phyloP scores from a whole-genome alignment of 148 eudicot species.

The Suaeda aralocaspica region DNA sequence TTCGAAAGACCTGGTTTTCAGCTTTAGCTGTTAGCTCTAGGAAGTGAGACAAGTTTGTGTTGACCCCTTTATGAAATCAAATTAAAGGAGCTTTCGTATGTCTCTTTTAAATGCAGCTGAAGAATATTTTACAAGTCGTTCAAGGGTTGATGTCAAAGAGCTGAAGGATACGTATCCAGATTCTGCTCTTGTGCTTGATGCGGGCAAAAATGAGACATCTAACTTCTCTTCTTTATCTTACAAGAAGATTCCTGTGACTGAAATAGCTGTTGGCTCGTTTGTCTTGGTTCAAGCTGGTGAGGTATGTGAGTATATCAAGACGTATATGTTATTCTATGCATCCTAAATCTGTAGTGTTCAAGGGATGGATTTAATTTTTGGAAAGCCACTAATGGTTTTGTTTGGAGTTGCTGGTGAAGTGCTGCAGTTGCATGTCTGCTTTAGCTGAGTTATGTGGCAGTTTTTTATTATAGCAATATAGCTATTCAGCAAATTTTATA shows the following conservation, averaged over 20 bases:
- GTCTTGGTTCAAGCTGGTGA: conserved; percentile 99
- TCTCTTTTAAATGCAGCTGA: conserved; percentile 60
- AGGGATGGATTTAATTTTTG: no score
- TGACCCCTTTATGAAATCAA: background rate
- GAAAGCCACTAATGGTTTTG: no score
- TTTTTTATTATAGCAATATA: background rate
- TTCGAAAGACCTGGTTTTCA: background rate
- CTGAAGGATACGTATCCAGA: conserved; percentile 92
- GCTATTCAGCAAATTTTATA: background rate
- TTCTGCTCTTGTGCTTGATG: conserved; percentile 75
- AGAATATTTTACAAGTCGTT: conserved; percentile 92
- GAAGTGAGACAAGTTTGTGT: background rate
- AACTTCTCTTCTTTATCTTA: conserved; percentile 70
- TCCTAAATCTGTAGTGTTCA: no score
- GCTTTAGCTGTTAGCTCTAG: no score
- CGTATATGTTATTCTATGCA: background rate
- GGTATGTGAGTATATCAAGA: conserved; percentile 42
- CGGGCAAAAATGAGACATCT: conserved; percentile 35
- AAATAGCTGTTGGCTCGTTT: conserved; percentile 75
- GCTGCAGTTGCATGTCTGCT: background rate
- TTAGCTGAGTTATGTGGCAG: background rate
- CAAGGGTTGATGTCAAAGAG: conserved; percentile 89
- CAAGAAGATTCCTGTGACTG: conserved; percentile 70
- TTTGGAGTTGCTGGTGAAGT: background rate
- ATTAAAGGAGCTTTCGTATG: conserved; percentile 12